Base-by-base conservation (phyloP, 1,284 basidiomycete genomes). In the Kalmanozyma brasiliensis region DNA sequence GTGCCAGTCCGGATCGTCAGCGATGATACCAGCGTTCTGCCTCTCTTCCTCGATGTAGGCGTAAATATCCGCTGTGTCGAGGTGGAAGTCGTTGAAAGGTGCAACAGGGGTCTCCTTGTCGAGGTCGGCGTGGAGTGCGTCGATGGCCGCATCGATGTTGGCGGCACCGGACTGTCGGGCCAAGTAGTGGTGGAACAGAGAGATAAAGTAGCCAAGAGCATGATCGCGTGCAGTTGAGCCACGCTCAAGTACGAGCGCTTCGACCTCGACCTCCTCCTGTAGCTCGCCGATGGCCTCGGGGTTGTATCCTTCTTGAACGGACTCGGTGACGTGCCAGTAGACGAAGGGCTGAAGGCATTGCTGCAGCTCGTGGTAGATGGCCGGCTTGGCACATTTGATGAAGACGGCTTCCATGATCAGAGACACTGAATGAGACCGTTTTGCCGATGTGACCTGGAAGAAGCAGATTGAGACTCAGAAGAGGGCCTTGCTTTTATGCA, bases 251-350 rank as follows among this genome's bases (percentile, higher is more conserved):
- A 69, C 55, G 9, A 62, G 47, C 17, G 60, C 66, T 26, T 69
- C 66, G 22, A 69, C 55, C 34, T 69, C 66, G n/a, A 19, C 44
- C 22, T 52, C 51, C 23, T 59, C 51, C 33, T 69, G 66, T 0
- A 65, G 20, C 23, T 44, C 49, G 22, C 58, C 61, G 36, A 70
- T 62, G 2, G 46, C 43, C 7, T 51, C 41, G 7, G 67, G 62
- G 11, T 10, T 23, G 32, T 55, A 70, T 14, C 58, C 52, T 16
- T 65, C 62, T 17, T 47, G 46, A 23, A 70, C 44, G n/a, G 62
- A 65, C 14, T 61, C 52, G 53, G 52, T 49, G 32, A 70, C 58
- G 22, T 70, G 62, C 62, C 52, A 65, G 41, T 49, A 58, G 34
- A 62, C 58, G 23, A 61, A 70, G 13, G 53, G 62, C 51, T 70